Evolutionary conservation across 2,329 filamentous ascomycete species (phyloP).

Genomic region (Aspergillus sp.): DNA sequence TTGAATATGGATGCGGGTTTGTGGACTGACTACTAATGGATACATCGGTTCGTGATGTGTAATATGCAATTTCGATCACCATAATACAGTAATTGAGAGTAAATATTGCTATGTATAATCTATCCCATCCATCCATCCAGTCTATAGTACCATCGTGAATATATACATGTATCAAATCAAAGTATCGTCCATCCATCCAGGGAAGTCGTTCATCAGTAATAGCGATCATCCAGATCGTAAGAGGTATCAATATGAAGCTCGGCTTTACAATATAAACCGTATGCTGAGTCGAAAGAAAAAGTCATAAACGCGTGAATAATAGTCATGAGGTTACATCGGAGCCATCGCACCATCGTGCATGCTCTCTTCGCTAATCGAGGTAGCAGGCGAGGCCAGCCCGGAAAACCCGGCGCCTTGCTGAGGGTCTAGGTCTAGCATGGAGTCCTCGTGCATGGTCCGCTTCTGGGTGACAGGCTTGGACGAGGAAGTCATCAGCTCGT

Average conservation of each 20-base stretch:
- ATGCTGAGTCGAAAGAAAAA: not conserved
- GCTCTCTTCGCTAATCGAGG: slow-evolving; percentile 35
- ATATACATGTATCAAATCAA: slow-evolving; percentile 9
- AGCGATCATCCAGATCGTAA: slow-evolving; percentile 14
- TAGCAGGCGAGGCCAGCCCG: slow-evolving; percentile 38
- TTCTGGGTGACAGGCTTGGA: slow-evolving; percentile 23
- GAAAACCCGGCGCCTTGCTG: slow-evolving; percentile 33
- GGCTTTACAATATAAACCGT: not conserved
- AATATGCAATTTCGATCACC: too few relatives aligned
- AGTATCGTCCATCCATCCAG: slow-evolving; percentile 20
- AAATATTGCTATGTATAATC: slow-evolving; percentile 5
- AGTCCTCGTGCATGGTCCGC: slow-evolving; percentile 26
- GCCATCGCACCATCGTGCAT: slow-evolving; percentile 23
- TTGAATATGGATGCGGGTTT: too few relatives aligned
- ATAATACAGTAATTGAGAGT: not conserved
- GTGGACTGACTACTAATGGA: too few relatives aligned
- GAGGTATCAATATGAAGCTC: slow-evolving; percentile 14
- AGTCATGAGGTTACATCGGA: slow-evolving; percentile 4
- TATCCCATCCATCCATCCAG: slow-evolving; percentile 17
- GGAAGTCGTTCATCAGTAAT: slow-evolving; percentile 19
- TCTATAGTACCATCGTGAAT: slow-evolving; percentile 19
- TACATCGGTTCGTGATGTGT: too few relatives aligned
- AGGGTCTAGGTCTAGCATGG: slow-evolving; percentile 25
- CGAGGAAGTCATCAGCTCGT: slow-evolving; percentile 39
- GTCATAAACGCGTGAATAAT: slow-evolving; percentile 15